A percentile compares a stretch with the other conserved stretches of the same genome.
These are phyloP conservation scores for Luzula sylvatica DNA, from an alignment of 176 grass and related monocot genomes.

Conservation along the genomic window DNA sequence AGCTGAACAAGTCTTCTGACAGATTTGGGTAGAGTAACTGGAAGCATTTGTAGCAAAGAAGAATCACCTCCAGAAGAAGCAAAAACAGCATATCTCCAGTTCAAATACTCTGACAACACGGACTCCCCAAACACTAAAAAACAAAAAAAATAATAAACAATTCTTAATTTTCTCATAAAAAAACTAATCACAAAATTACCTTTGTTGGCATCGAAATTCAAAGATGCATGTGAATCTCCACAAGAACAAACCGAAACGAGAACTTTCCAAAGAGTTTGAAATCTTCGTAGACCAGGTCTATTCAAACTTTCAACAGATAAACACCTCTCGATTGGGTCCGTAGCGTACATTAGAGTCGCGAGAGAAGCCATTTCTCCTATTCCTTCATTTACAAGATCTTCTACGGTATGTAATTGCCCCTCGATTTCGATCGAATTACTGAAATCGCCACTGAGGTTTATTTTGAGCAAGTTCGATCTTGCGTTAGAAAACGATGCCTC, in stretches of 20 bases:
- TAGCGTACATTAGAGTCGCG: constrained; percentile 92
- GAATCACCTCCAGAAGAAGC: constrained; percentile 75
- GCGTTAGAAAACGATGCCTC: constrained; percentile 85
- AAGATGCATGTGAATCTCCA: constrained; percentile 50
- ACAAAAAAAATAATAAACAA: constrained; percentile 8
- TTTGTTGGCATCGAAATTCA: constrained; percentile 35
- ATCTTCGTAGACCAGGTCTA: constrained; percentile 56
- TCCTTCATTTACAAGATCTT: constrained; percentile 69
- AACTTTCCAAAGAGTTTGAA: constrained; percentile 62
- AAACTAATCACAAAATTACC: constrained; percentile 34
- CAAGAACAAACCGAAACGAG: constrained; percentile 69
- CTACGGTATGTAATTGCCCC: constrained; percentile 63
- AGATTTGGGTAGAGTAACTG: constrained; percentile 56
- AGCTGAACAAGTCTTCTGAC: constrained; percentile 82
- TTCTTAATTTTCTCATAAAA: neutral
- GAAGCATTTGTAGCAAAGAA: constrained; percentile 84
- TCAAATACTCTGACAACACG: constrained; percentile 60
- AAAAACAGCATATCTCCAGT: constrained; percentile 73
- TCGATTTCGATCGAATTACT: constrained; percentile 51
- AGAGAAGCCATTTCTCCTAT: constrained; percentile 75
- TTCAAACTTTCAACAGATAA: constrained; percentile 74
- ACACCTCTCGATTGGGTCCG: constrained; percentile 64
- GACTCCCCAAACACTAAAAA: constrained; percentile 33
- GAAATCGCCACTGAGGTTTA: constrained; percentile 26
- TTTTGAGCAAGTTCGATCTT: constrained; percentile 61